Conservation (phyloP, 768 basidiomycete genomes). For the Saitozyma sp. region DNA sequence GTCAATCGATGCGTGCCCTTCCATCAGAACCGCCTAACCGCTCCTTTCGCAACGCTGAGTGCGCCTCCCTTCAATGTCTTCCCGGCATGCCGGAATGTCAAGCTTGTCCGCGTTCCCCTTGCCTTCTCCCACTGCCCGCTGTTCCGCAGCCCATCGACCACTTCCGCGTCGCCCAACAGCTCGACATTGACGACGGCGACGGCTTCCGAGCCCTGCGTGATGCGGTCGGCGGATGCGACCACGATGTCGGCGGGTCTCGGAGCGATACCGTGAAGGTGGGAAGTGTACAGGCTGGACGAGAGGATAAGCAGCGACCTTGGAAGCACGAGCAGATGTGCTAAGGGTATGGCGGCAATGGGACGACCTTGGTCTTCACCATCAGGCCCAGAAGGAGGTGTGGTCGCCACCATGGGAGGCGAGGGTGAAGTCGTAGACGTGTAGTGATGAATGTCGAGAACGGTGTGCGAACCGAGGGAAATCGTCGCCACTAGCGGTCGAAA, state of each 20-base stretch:
- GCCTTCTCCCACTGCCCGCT: conserved; percentile 56
- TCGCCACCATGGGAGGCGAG: conserved; percentile 38
- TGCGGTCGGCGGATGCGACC: too few species aligned
- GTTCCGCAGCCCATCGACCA: conserved; percentile 53
- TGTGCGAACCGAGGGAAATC: conserved; percentile 80
- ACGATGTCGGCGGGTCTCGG: conserved; percentile 32
- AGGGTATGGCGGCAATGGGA: conserved; percentile 65
- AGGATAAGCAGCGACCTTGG: conserved; percentile 83
- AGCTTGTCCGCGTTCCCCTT: conserved; percentile 68
- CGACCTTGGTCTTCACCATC: conserved; percentile 30
- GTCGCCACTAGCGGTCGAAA: conserved; percentile 88
- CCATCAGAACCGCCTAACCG: background rate
- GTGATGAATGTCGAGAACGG: conserved; percentile 77
- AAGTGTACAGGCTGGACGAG: conserved; percentile 65
- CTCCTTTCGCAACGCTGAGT: conserved; percentile 12
- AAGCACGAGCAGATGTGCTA: conserved; percentile 75
- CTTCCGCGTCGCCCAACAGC: conserved; percentile 57
- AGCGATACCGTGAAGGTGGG: conserved; percentile 76
- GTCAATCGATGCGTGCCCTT: background rate
- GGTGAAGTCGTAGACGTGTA: conserved; percentile 55
- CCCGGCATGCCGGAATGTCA: conserved; percentile 81
- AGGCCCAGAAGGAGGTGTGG: conserved; percentile 3
- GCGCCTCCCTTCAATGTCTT: conserved; percentile 57
- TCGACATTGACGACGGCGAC: conserved; percentile 62
- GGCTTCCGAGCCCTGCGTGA: conserved; percentile 30